phyloP scores from a whole-genome alignment of 2,329 filamentous ascomycete species.

The Monilinia vaccinii-corymbosi region DNA sequence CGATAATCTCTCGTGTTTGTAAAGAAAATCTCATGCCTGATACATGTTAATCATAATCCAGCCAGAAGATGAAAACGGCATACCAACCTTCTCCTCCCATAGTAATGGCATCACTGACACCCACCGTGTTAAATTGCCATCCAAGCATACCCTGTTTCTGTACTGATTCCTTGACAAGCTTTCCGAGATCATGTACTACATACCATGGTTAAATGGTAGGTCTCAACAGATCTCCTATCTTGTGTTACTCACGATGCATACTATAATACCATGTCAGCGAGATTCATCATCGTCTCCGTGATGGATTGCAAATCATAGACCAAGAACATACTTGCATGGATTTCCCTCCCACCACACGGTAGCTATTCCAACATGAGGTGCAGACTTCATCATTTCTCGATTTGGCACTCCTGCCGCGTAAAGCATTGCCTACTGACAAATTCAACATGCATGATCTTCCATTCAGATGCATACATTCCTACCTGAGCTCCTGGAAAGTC shows the following conservation, averaged over 20 bases:
- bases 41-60: slow-evolving; percentile 15
- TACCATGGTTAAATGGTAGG: neutral
- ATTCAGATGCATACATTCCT: slow-evolving; percentile 18
- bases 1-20: slow-evolving; percentile 84
- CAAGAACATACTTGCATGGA: slow-evolving; percentile 72
- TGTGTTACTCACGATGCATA: slow-evolving; percentile 36
- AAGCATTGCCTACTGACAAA: slow-evolving; percentile 67
- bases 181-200: slow-evolving; percentile 74
- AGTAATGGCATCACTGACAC: slow-evolving; percentile 68
- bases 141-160: slow-evolving; percentile 78
- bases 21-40: slow-evolving; percentile 88
- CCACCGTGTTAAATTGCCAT: slow-evolving; percentile 35
- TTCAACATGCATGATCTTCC: neutral
- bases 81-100: slow-evolving; percentile 80
- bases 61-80: neutral
- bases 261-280: slow-evolving; percentile 26
- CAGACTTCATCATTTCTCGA: slow-evolving; percentile 76
- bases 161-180: slow-evolving; percentile 75
- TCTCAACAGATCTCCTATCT: neutral
- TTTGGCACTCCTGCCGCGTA: slow-evolving; percentile 86
- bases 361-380: slow-evolving; percentile 82
- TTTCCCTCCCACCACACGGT: slow-evolving; percentile 98
- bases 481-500: slow-evolving; percentile 70
- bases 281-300: slow-evolving; percentile 7
- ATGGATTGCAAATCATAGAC: neutral